phyloP scores from a whole-genome alignment of 1,139 yeast genomes.

The Geotrichum reessii region DNA sequence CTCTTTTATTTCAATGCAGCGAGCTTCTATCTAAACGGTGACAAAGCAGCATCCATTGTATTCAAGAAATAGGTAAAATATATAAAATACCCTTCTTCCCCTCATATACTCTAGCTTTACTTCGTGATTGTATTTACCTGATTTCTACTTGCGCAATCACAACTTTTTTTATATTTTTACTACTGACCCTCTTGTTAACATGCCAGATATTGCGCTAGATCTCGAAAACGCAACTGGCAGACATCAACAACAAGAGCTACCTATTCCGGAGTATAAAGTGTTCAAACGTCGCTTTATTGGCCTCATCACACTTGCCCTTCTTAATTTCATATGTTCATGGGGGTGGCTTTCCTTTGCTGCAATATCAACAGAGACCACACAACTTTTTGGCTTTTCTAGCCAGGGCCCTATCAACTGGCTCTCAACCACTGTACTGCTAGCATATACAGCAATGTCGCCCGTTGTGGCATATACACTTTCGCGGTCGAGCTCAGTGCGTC shows the following conservation, averaged over 20 bases:
- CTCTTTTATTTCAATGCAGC: too few species aligned
- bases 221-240: not conserved
- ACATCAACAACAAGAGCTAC: not conserved
- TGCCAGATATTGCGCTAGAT: not conserved
- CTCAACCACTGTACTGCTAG: constrained; percentile 34
- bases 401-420: constrained; percentile 37
- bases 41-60: too few species aligned
- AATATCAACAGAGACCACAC: constrained; percentile 28
- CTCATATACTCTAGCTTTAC: too few species aligned
- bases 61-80: too few species aligned
- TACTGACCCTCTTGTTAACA: not conserved
- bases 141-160: not conserved
- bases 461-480: constrained; percentile 28
- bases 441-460: constrained; percentile 33
- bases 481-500: constrained; percentile 24
- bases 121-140: not conserved
- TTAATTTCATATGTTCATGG: constrained; percentile 36
- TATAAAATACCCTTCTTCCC: too few species aligned
- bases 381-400: constrained; percentile 26
- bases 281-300: constrained; percentile 37
- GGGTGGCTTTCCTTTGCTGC: constrained; percentile 38
- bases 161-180: not conserved
- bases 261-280: constrained; percentile 21
- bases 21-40: too few species aligned
- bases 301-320: constrained; percentile 29